Evolutionary conservation across 2,329 filamentous ascomycete genomes (phyloP), one percentile per base, ranked within the genome.

Genomic region (Aspergillus fischeri): DNA sequence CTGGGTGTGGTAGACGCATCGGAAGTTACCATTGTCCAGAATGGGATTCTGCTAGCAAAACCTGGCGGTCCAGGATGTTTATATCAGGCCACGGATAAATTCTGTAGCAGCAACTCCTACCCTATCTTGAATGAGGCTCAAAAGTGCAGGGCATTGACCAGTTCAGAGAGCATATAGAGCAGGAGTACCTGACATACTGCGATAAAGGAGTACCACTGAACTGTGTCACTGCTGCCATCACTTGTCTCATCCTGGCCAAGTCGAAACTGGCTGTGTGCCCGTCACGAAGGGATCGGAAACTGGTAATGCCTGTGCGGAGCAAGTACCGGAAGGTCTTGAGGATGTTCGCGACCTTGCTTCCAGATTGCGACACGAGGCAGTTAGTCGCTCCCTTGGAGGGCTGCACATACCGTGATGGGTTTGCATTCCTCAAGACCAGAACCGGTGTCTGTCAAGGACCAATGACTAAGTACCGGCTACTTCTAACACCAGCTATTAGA

Each of bases 51-150:
- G 28, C 28, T 29, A 29, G 10, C 10, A 11, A 29, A 29, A 29
- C 28, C 25, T 27, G 25, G 7, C 25, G 5, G 25, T 27, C 25
- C 25, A 27, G 25, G 25, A 27, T 27, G 25, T 27, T 7, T 10
- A 29, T 29, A 11, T 11, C 28, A 11, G 28, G 28, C 28, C 10
- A 10, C 64, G 0, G 54, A 60, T 3, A 53, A 56, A 6, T 68
- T 68, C 17, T 58, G 52, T 21, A 35, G 28, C 4, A 55, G 57
- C 10, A 67, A 68, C n/a, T 42, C 44, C 2, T 65, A 68, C 51
- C 52, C 54, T 1, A 24, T 51, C 14, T 10, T 64, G 27, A 59
- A 56, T 2, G 20, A 49, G 2, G 9, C 20, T 0, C 52, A 68
- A 28, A 69, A 66, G 48, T 56, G 38, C 28, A 50, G 60, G 4